phyloP scores from a whole-genome alignment of 352 stramenopile species.

The Phytophthora capsici region DNA sequence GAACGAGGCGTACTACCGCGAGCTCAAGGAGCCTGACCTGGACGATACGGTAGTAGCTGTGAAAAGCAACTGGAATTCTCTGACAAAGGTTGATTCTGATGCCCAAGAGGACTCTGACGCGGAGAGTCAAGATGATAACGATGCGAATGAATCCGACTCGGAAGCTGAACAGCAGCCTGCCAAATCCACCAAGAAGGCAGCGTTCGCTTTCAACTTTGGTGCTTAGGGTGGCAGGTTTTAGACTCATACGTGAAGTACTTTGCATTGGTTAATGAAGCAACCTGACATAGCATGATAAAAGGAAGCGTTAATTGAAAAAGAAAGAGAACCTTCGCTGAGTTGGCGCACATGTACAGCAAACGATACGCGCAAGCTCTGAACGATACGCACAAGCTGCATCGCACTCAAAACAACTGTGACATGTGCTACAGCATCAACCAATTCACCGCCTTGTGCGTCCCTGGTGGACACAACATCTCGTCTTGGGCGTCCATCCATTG shows the following conservation, averaged over 20 bases:
- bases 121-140: conserved; percentile 30
- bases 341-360: background rate
- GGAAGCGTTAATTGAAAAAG: background rate
- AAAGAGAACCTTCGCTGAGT: background rate
- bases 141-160: conserved; percentile 32
- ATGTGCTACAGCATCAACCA: conserved; percentile 36
- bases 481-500: conserved; percentile 70
- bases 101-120: conserved; percentile 20
- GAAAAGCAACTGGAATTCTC: conserved; percentile 52
- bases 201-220: conserved; percentile 56
- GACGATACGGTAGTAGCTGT: conserved; percentile 48
- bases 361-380: background rate
- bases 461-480: conserved; percentile 61
- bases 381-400: background rate
- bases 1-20: conserved; percentile 66
- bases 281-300: background rate
- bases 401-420: conserved; percentile 11
- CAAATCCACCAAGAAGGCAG: conserved; percentile 26
- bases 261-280: conserved; percentile 1
- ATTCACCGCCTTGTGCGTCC: conserved; percentile 66
- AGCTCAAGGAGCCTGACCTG: conserved; percentile 43
- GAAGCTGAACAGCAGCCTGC: conserved; percentile 17
- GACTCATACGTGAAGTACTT: conserved; percentile 10
- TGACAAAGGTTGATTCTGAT: conserved; percentile 32
- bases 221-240: conserved; percentile 16